Evolutionary conservation across 2,329 filamentous ascomycete genomes (phyloP).

Genomic region (Aureobasidium sp.): DNA sequence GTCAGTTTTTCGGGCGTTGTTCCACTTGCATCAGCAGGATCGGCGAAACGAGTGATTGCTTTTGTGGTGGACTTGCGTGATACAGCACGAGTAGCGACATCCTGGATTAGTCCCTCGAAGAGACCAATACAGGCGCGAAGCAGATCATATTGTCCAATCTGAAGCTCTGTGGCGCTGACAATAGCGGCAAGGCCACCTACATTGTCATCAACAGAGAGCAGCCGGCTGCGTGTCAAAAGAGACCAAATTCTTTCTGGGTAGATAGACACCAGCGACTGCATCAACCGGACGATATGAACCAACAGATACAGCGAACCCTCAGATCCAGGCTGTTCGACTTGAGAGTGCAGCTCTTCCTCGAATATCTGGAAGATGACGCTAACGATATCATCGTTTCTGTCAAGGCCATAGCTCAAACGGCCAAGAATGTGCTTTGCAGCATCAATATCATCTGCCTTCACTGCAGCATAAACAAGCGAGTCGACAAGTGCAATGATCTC

Average conservation of each 20-base stretch:
- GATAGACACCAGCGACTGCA: conserved; percentile 63
- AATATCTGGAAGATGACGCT: conserved; percentile 78
- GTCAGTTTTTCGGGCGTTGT: conserved; percentile 74
- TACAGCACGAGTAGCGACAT: conserved; percentile 63
- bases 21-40: conserved; percentile 49
- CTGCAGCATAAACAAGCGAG: conserved; percentile 51
- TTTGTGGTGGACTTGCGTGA: conserved; percentile 55
- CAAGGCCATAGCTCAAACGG: conserved; percentile 43
- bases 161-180: conserved; percentile 74
- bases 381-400: conserved; percentile 63
- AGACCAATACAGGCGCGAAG: conserved; percentile 66
- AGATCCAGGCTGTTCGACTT: conserved; percentile 48
- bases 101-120: conserved; percentile 68
- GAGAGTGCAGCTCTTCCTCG: conserved; percentile 55
- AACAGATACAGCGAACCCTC: conserved; percentile 60
- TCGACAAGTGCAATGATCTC: conserved; percentile 71
- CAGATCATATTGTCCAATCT: conserved; percentile 68
- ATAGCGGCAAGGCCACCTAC: conserved; percentile 71
- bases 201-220: conserved; percentile 70
- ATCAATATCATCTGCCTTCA: conserved; percentile 25
- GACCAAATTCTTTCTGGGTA: conserved; percentile 85
- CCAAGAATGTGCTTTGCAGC: conserved; percentile 42
- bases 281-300: conserved; percentile 72
- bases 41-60: conserved; percentile 41
- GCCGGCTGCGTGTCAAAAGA: conserved; percentile 70